Evolutionary conservation across 805 yeast genomes (phyloP), one percentile per base, ranked within the genome.

Genomic region (Isabelozyma gotoi): DNA sequence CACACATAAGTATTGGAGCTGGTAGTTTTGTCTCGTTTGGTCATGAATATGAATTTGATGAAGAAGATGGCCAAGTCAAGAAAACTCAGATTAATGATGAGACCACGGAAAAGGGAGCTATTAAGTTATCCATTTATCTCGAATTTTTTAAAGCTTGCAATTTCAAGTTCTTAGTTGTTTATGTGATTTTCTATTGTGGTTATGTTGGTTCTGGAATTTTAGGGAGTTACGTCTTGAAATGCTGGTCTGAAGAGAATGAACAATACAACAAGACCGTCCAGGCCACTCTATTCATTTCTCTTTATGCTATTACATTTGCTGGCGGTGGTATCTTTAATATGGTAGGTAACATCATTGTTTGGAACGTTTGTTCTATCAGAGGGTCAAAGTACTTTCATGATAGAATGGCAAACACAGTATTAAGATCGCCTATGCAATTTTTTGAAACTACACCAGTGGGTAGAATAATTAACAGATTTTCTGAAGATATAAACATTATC

Each of bases 401-500:
- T 35, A 57, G 53, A 15, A 66, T 68, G 73, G 66, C 71, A 5
- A 43, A 46, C 18, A 47, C 60, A 7, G 64, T 68, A 1, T 55
- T 68, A 42, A 56, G 70, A 44, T 60, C 72, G 1, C 74, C 74
- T 17, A 68, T 68, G 74, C 59, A 68, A 12, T 68, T 67, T 42
- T 68, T 68, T 40, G 74, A 68, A 44, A 67, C 72, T 16, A 68
- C 74, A 1, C 74, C 74, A 2, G 53, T 66, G 20, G 74, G 73
- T 2, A 49, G 73, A 48, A 62, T 68, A 21, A 55, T 68, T 55
- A 68, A 68, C 45, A 53, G 73, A 45, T 68, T 68, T 43, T 52
- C 73, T 4, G 71, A 67, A 21, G 74, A 68, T 47, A 62, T 68
- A 4, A 54, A 55, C 35, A 52, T 52, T 3, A 56, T 68, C 40